These are phyloP conservation scores for Geotrichum cucujoidarum DNA, from an alignment of 1,139 yeast genomes.

Conservation along the genomic window DNA sequence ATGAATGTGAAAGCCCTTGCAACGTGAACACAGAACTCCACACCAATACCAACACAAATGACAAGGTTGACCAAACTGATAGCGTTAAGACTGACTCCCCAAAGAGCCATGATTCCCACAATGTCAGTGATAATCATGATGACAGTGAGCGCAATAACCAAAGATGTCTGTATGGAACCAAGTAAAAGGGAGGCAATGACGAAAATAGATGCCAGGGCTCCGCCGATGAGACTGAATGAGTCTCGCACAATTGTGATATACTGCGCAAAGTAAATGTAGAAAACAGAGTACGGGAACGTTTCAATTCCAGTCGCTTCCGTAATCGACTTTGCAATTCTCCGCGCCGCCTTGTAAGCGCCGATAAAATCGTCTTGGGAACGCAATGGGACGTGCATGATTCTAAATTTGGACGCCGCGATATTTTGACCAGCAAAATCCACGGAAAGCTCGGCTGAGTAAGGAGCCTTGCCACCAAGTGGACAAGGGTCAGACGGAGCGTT, in stretches of 20 bases:
- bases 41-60: conserved; percentile 87
- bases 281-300: conserved; percentile 88
- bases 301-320: conserved; percentile 45
- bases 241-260: conserved; percentile 58
- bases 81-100: conserved; percentile 79
- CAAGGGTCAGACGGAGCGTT: conserved; percentile 82
- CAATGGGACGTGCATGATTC: conserved; percentile 78
- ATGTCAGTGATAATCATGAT: conserved; percentile 62
- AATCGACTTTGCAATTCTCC: conserved; percentile 62
- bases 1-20: conserved; percentile 67
- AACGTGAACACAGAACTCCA: conserved; percentile 86
- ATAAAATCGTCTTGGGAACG: conserved; percentile 83
- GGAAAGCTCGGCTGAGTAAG: conserved; percentile 62
- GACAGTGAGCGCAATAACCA: conserved; percentile 55
- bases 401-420: conserved; percentile 59
- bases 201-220: conserved; percentile 56
- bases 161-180: conserved; percentile 62
- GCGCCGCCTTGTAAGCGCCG: conserved; percentile 66
- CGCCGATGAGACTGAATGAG: conserved; percentile 51
- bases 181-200: conserved; percentile 52
- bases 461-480: conserved; percentile 94
- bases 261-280: conserved; percentile 89
- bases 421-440: conserved; percentile 38
- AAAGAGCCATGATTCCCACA: conserved; percentile 72
- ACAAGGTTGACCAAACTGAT: conserved; percentile 82